Conservation (phyloP, 106 monocot genomes). For the Posidonia australis region DNA sequence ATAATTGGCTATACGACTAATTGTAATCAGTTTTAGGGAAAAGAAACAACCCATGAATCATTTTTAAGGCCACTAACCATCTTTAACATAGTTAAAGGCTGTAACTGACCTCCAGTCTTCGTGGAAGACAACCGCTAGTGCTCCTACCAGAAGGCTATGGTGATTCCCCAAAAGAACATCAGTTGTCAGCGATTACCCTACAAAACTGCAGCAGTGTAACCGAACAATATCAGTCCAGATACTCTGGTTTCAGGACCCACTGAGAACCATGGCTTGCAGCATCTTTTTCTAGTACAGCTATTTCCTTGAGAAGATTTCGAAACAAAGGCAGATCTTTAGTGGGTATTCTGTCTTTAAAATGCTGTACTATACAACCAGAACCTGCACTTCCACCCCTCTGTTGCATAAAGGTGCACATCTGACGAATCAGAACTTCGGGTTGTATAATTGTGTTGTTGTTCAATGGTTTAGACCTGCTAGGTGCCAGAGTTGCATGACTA, state of each 20-base stretch:
- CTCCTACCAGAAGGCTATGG: no score
- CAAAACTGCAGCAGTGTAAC: no score
- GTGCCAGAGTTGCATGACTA: slow-evolving; percentile 12
- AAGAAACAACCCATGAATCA: no score
- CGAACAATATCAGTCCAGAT: slow-evolving; percentile 7
- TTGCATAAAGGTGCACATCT: slow-evolving; percentile 76
- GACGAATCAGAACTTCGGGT: slow-evolving; percentile 77
- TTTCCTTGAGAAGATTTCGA: slow-evolving; percentile 80
- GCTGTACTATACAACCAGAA: slow-evolving; percentile 57
- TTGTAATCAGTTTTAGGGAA: no score
- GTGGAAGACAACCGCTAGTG: no score
- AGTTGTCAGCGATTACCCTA: no score
- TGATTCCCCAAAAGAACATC: no score
- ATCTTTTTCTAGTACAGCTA: slow-evolving; percentile 50
- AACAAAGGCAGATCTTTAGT: slow-evolving; percentile 58
- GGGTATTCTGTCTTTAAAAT: slow-evolving; percentile 59
- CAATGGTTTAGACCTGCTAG: slow-evolving; percentile 11
- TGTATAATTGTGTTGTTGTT: slow-evolving; percentile 28
- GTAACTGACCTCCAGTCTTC: no score
- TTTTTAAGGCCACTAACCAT: no score
- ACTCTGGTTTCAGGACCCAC: slow-evolving; percentile 81
- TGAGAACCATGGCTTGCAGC: slow-evolving; percentile 22
- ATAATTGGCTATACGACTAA: no score
- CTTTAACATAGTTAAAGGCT: no score
- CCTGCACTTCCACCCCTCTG: slow-evolving; percentile 47